These are phyloP conservation scores for Triticum urartu DNA, from an alignment of 176 grass and related monocot genomes.

Conservation along the genomic window DNA sequence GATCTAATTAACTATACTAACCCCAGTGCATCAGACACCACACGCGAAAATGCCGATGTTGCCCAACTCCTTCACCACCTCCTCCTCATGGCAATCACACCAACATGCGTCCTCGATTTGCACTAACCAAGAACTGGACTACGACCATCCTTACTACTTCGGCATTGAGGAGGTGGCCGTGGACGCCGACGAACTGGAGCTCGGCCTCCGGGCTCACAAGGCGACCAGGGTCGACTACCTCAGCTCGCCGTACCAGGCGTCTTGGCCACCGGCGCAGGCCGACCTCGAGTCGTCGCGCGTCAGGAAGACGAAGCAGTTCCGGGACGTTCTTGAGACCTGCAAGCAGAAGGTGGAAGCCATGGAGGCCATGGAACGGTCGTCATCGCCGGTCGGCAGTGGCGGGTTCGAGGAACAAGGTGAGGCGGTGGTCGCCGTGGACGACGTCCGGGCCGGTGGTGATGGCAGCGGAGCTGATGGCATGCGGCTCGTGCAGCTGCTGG, in stretches of 20 bases:
- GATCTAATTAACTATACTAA: not conserved
- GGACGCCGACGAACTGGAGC: slow-evolving; percentile 32
- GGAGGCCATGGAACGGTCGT: slow-evolving; percentile 37
- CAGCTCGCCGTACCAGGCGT: slow-evolving; percentile 37
- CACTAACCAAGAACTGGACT: slow-evolving; percentile 18
- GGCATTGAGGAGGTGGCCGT: slow-evolving; percentile 26
- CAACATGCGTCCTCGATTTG: slow-evolving; percentile 27
- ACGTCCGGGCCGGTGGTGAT: not conserved
- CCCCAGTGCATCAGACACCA: not conserved
- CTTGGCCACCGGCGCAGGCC: slow-evolving; percentile 18
- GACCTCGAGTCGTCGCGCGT: slow-evolving; percentile 32
- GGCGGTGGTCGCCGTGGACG: not conserved
- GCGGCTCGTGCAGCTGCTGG: slow-evolving; percentile 64
- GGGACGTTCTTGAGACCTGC: slow-evolving; percentile 50
- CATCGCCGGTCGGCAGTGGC: not conserved
- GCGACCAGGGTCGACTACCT: slow-evolving; percentile 36
- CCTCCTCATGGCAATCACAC: not conserved
- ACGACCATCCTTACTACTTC: slow-evolving; percentile 9
- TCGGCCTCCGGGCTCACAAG: slow-evolving; percentile 25
- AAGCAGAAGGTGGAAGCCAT: slow-evolving; percentile 64
- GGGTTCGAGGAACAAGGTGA: not conserved
- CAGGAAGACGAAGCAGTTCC: slow-evolving; percentile 40
- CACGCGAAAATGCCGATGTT: not conserved
- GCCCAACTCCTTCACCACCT: not conserved
- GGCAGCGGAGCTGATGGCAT: slow-evolving; percentile 38